A percentile compares a stretch with the other conserved stretches of the same genome.
Conservation (phyloP, 192 early-diverging fungal genomes). For the Chytriomyces hyalinus region DNA sequence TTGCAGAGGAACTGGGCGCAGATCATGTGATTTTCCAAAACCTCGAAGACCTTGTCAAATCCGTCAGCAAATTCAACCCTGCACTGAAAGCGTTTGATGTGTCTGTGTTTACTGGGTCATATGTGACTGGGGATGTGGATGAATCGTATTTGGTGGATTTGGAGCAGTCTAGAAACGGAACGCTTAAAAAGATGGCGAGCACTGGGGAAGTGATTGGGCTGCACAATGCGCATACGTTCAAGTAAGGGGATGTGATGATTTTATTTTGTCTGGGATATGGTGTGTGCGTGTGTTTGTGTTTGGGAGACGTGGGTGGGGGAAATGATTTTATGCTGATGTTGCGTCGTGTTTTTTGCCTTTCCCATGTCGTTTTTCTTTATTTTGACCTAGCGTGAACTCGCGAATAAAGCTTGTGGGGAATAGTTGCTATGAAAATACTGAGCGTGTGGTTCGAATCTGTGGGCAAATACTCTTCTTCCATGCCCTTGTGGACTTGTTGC, state of each 20-base stretch:
- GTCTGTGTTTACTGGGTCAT: slow-evolving; percentile 95
- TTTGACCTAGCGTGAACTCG: too few relatives aligned
- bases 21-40: slow-evolving; percentile 94
- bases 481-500: too few relatives aligned
- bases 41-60: slow-evolving; percentile 82
- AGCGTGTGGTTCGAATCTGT: too few relatives aligned
- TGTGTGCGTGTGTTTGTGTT: too few relatives aligned
- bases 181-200: slow-evolving; percentile 40
- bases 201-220: slow-evolving; percentile 55
- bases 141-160: slow-evolving; percentile 50
- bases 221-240: slow-evolving; percentile 48
- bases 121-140: slow-evolving; percentile 78
- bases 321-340: too few relatives aligned
- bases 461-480: too few relatives aligned
- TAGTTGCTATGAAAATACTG: too few relatives aligned
- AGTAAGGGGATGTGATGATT: slow-evolving; percentile 22
- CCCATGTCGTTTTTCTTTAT: too few relatives aligned
- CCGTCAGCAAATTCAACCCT: slow-evolving; percentile 86
- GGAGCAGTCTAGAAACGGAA: slow-evolving; percentile 43
- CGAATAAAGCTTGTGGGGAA: too few relatives aligned
- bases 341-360: too few relatives aligned
- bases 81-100: slow-evolving; percentile 85
- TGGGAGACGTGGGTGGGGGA: too few relatives aligned
- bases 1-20: slow-evolving; percentile 90
- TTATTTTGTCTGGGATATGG: neutral